Conservation (phyloP, 164 flowering plant species). For the Annona squamosa region DNA sequence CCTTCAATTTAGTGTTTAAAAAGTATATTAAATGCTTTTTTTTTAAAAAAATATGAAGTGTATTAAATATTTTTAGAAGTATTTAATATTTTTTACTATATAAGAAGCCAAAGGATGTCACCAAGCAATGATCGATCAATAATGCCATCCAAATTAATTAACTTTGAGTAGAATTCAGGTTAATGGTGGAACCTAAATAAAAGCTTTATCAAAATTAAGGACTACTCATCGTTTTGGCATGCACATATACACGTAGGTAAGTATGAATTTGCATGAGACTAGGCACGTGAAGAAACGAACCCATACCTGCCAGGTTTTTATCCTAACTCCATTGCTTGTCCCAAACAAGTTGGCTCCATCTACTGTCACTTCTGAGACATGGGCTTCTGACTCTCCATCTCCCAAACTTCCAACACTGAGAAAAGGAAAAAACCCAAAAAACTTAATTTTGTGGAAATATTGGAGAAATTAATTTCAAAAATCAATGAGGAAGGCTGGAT, state of each 20-base stretch:
- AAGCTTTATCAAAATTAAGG: no score
- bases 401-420: slow-evolving; percentile 68
- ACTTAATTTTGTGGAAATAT: not conserved
- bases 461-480: not conserved
- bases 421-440: not conserved
- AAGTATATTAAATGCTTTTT: no score
- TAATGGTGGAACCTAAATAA: no score
- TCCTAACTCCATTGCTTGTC: slow-evolving; percentile 56
- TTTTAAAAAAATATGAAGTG: no score
- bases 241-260: not conserved
- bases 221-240: not conserved
- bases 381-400: slow-evolving; percentile 28
- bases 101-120: no score
- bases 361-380: slow-evolving; percentile 39
- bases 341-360: slow-evolving; percentile 37
- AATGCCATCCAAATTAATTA: no score
- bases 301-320: slow-evolving; percentile 48
- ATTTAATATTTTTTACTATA: no score
- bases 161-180: no score
- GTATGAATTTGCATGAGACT: not conserved
- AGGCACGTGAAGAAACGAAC: not conserved
- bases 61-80: no score
- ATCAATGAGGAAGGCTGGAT: not conserved
- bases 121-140: no score
- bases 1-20: no score